phyloP scores from a whole-genome alignment of 805 yeast species.

The Lachancea sp. region DNA sequence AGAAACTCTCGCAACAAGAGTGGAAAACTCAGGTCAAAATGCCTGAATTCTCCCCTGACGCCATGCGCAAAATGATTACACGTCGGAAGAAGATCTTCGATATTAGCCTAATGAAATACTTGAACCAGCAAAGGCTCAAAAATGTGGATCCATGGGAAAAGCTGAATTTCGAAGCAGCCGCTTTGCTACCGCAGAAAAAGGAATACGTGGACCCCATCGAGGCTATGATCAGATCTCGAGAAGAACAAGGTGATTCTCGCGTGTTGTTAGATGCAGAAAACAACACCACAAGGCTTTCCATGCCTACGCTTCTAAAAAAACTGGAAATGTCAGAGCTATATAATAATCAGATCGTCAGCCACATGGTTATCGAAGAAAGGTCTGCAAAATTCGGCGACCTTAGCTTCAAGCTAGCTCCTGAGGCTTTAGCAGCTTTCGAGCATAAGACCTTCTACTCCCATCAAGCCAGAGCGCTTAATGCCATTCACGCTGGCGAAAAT shows the following conservation, averaged over 20 bases:
- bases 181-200: slow-evolving; percentile 43
- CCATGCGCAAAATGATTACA: slow-evolving; percentile 53
- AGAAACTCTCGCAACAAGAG: slow-evolving; percentile 41
- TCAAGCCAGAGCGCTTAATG: slow-evolving; percentile 71
- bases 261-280: slow-evolving; percentile 23
- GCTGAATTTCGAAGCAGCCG: slow-evolving; percentile 34
- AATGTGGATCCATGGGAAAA: slow-evolving; percentile 38
- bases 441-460: slow-evolving; percentile 60
- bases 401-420: slow-evolving; percentile 43
- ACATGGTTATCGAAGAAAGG: slow-evolving; percentile 43
- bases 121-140: slow-evolving; percentile 25
- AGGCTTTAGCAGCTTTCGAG: slow-evolving; percentile 46
- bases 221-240: slow-evolving; percentile 40
- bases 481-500: slow-evolving; percentile 50
- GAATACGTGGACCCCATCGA: slow-evolving; percentile 56
- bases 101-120: slow-evolving; percentile 34
- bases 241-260: slow-evolving; percentile 5
- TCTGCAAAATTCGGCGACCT: slow-evolving; percentile 41
- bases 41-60: slow-evolving; percentile 47
- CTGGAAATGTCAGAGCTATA: slow-evolving; percentile 48
- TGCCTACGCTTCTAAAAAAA: slow-evolving; percentile 44
- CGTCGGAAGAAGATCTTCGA: slow-evolving; percentile 52
- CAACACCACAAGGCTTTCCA: slow-evolving; percentile 35
- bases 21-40: slow-evolving; percentile 41
- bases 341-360: slow-evolving; percentile 53